Percentiles rank a stretch among this genome's conserved stretches.
Conservation (phyloP, 1,284 basidiomycete species). For the Mycena sp. region DNA sequence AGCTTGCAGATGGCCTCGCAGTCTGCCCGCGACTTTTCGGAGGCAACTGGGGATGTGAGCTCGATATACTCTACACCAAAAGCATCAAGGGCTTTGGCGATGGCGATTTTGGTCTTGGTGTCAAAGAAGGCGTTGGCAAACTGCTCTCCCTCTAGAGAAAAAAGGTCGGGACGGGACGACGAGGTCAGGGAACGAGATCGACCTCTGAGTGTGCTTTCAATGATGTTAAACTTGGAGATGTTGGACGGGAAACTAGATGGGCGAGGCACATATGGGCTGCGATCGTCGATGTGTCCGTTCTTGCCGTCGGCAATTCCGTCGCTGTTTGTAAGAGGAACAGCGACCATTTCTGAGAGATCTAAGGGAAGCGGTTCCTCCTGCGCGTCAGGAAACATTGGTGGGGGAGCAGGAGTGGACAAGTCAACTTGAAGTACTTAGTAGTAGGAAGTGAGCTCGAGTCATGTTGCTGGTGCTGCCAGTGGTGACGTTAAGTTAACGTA, state of each 20-base stretch:
- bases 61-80: conserved; percentile 99
- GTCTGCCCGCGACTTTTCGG: conserved; percentile 93
- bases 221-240: too few species aligned
- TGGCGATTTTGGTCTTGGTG: too few species aligned
- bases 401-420: conserved; percentile 26
- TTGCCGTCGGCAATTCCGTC: conserved; percentile 46
- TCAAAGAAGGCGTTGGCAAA: too few species aligned
- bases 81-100: conserved; percentile 96
- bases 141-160: too few species aligned
- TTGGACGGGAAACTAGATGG: conserved; percentile 93
- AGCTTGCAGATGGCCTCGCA: conserved; percentile 99
- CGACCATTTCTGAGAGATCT: conserved; percentile 71
- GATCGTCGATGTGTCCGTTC: conserved; percentile 34
- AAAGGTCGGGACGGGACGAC: conserved; percentile 23
- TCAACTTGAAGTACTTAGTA: too few species aligned
- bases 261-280: conserved; percentile 87
- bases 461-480: too few species aligned
- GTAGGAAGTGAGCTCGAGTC: too few species aligned
- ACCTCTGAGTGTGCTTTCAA: conserved; percentile 96
- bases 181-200: conserved; percentile 36
- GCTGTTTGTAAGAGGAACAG: conserved; percentile 65
- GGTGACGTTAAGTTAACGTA: too few species aligned
- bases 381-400: conserved; percentile 76
- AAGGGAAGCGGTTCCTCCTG: conserved; percentile 59
- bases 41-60: conserved; percentile 97